These are phyloP conservation scores for Apiotrichum siamense DNA, from an alignment of 1,284 basidiomycete species.

Conservation along the genomic window DNA sequence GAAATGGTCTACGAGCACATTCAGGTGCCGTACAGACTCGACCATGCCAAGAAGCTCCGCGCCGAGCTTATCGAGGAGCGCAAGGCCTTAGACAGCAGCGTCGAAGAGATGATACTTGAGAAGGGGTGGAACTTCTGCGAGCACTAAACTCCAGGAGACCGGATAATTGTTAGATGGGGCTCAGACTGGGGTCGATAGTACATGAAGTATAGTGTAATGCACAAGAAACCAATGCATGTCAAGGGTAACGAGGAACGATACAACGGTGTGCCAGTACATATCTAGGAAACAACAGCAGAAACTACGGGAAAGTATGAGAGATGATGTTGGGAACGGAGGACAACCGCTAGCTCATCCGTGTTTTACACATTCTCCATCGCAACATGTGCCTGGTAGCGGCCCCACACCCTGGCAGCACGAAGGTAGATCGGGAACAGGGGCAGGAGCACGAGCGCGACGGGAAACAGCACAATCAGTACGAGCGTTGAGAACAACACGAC, in stretches of 20 bases:
- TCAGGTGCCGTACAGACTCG: conserved; percentile 4
- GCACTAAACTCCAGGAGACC: too few species aligned
- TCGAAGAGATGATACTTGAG: not conserved
- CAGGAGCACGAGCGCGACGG: conserved; percentile 27
- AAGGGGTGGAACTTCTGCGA: conserved; percentile 13
- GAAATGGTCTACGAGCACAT: conserved; percentile 7
- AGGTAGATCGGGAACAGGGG: conserved; percentile 38
- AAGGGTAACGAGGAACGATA: too few species aligned
- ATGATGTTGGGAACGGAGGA: too few species aligned
- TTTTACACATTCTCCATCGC: conserved; percentile 38
- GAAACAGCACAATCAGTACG: conserved; percentile 32
- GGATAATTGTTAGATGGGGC: too few species aligned
- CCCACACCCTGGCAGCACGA: conserved; percentile 31
- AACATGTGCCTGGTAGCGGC: conserved; percentile 41
- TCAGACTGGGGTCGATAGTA: too few species aligned
- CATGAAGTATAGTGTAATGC: too few species aligned
- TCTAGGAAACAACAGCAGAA: not conserved
- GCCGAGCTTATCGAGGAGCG: conserved; percentile 17
- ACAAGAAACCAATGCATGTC: too few species aligned
- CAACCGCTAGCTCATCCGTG: too few species aligned
- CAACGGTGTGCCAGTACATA: not conserved
- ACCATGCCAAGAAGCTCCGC: conserved; percentile 9
- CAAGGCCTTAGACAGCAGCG: not conserved
- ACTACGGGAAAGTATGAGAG: not conserved
- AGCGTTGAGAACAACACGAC: conserved; percentile 41